Evolutionary conservation across 495 filamentous ascomycete genomes (phyloP).

Genomic region (Tuber calosporum): DNA sequence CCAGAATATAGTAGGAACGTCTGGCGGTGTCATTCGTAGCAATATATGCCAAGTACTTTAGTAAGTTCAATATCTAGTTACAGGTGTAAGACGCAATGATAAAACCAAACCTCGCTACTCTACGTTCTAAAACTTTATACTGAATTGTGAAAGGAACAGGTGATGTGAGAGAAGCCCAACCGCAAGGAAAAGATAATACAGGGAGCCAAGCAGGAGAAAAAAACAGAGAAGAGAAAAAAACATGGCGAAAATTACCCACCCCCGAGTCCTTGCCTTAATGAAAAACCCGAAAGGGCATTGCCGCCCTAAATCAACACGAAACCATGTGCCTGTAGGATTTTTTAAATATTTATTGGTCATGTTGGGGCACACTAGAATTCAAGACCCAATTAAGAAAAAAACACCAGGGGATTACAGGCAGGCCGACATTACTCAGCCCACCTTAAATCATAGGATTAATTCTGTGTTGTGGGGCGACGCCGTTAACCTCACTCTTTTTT

Average conservation of each 20-base stretch:
- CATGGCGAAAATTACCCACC: neutral
- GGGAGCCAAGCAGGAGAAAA: neutral
- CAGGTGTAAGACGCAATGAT: slow-evolving; percentile 23
- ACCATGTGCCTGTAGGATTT: neutral
- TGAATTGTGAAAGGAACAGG: slow-evolving; percentile 4
- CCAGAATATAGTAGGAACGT: neutral
- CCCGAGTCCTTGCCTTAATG: neutral
- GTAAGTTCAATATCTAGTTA: slow-evolving; percentile 31
- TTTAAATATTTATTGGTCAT: slow-evolving; percentile 11
- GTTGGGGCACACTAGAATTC: neutral
- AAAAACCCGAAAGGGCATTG: slow-evolving; percentile 7
- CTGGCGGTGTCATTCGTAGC: neutral
- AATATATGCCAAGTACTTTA: neutral
- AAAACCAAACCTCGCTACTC: slow-evolving; percentile 24
- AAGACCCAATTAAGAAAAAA: neutral
- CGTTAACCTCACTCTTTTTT: slow-evolving; percentile 48
- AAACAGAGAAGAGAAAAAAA: neutral
- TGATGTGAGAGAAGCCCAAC: slow-evolving; percentile 8
- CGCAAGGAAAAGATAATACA: slow-evolving; percentile 2
- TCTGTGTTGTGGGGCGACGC: slow-evolving; percentile 40
- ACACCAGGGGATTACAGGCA: neutral
- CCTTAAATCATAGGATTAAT: slow-evolving; percentile 41
- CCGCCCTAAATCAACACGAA: slow-evolving; percentile 11
- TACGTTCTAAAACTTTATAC: slow-evolving; percentile 21
- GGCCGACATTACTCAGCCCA: neutral